Conservation (phyloP, 768 basidiomycete genomes). For the Russula sp. region DNA sequence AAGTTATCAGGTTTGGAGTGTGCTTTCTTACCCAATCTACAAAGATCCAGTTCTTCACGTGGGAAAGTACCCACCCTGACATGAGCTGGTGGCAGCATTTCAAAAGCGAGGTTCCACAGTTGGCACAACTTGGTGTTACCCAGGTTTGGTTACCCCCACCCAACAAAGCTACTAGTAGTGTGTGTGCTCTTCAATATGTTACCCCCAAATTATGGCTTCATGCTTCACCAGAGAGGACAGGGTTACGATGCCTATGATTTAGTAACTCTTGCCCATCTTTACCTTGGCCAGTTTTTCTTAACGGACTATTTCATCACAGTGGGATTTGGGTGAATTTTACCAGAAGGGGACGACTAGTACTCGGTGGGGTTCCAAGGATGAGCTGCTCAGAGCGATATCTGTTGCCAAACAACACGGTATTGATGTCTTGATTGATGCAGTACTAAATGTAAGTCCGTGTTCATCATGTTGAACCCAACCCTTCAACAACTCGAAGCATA, state of each 20-base stretch:
- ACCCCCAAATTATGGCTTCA: background rate
- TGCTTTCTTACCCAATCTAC: background rate
- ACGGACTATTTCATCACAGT: slow-evolving; percentile 37
- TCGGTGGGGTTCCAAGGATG: slow-evolving; percentile 83
- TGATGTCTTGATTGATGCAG: slow-evolving; percentile 77
- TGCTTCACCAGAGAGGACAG: slow-evolving; percentile 45
- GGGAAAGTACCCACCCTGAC: slow-evolving; percentile 52
- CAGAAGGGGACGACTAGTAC: slow-evolving; percentile 67
- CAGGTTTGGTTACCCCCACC: slow-evolving; percentile 82
- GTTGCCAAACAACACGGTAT: slow-evolving; percentile 63
- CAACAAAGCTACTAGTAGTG: slow-evolving; percentile 65
- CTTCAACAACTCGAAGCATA: slow-evolving; percentile 44
- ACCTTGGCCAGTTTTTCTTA: background rate
- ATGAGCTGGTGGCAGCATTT: slow-evolving; percentile 81
- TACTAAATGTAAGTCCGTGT: slow-evolving; percentile 60
- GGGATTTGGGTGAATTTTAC: slow-evolving; percentile 82
- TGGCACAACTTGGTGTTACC: slow-evolving; percentile 65
- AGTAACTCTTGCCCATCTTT: slow-evolving; percentile 34
- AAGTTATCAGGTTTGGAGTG: background rate
- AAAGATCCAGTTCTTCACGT: slow-evolving; percentile 80
- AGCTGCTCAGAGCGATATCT: slow-evolving; percentile 62
- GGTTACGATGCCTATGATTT: slow-evolving; percentile 86
- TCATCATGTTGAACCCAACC: background rate
- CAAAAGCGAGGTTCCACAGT: slow-evolving; percentile 51
- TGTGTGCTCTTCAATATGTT: slow-evolving; percentile 23